Percentiles rank a stretch among this genome's conserved stretches.
These are phyloP conservation scores for Sporobolomyces phaffii DNA, from an alignment of 768 basidiomycete genomes.

Conservation along the genomic window DNA sequence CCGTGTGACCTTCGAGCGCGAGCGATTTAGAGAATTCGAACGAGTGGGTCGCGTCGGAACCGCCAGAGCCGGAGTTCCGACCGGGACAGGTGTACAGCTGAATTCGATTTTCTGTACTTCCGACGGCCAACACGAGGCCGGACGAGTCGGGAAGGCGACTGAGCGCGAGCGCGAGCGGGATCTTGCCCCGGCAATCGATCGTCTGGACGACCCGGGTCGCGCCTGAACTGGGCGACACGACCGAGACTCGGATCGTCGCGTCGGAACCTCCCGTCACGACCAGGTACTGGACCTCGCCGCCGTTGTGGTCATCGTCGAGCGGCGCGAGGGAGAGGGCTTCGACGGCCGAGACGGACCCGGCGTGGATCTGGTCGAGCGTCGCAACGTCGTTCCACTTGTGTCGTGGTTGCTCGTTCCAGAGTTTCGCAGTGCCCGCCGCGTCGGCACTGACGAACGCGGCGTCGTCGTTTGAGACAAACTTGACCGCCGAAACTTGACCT, in stretches of 20 bases:
- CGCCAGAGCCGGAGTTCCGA: no score
- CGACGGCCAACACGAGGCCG: conserved; percentile 65
- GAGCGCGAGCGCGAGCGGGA: conserved; percentile 66
- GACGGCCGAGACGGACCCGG: conserved; percentile 64
- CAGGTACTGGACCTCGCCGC: conserved; percentile 40
- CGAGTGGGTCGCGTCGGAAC: no score
- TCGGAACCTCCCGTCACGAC: conserved; percentile 80
- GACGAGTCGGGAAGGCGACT: conserved; percentile 60
- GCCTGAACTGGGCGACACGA: conserved; percentile 43
- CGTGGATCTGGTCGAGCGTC: conserved; percentile 57
- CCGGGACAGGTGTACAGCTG: conserved; percentile 73
- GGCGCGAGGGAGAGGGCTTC: conserved; percentile 50
- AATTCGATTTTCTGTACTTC: conserved; percentile 71
- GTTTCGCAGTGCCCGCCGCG: conserved; percentile 57
- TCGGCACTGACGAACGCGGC: conserved; percentile 50
- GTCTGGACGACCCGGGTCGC: no score
- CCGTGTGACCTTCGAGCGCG: conserved; percentile 67
- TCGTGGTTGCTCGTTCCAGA: no score
- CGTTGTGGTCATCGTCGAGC: no score
- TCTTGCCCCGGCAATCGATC: conserved; percentile 61
- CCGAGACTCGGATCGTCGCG: conserved; percentile 70
- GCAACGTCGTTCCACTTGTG: conserved; percentile 60
- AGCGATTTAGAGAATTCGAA: conserved; percentile 27
- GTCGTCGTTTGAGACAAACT: no score
- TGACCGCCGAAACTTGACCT: conserved; percentile 67